Evolutionary conservation across 306 rosid genomes (phyloP).

Genomic region (Rosa rugosa): DNA sequence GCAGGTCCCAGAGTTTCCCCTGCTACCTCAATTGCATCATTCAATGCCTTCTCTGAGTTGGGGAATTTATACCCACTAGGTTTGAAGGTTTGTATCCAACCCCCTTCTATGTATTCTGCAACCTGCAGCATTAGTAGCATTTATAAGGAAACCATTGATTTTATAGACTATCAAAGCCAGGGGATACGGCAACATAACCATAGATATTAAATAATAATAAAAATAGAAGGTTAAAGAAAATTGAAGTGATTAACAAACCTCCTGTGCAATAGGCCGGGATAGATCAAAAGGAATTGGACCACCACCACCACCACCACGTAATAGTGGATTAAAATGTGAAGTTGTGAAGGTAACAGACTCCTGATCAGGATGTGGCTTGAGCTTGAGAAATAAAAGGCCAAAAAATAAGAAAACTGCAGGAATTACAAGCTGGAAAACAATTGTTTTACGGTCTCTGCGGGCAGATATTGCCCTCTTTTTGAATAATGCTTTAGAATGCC

Average conservation of each 20-base stretch:
- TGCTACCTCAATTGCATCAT: conserved; percentile 82
- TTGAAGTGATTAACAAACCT: conserved; percentile 54
- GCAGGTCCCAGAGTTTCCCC: conserved; percentile 85
- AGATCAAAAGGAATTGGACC: conserved; percentile 92
- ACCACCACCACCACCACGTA: conserved; percentile 93
- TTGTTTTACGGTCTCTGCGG: conserved; percentile 84
- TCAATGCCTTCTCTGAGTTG: conserved; percentile 62
- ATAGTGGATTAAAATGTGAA: conserved; percentile 76
- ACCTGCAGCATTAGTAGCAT: conserved; percentile 54
- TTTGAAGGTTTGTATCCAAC: conserved; percentile 72
- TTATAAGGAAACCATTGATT: conserved; percentile 15
- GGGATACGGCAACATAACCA: neutral
- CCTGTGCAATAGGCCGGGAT: conserved; percentile 69
- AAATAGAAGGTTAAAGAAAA: conserved; percentile 6
- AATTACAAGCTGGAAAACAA: conserved; percentile 90
- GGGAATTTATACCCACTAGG: conserved; percentile 72
- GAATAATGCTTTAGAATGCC: conserved; percentile 77
- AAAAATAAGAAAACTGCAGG: conserved; percentile 81
- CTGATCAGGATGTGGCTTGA: conserved; percentile 99
- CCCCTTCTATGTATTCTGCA: conserved; percentile 63
- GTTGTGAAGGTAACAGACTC: conserved; percentile 75
- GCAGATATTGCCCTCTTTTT: conserved; percentile 88
- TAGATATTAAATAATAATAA: neutral
- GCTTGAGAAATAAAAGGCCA: conserved; percentile 87
- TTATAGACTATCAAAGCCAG: conserved; percentile 22